Percentiles rank a stretch among this genome's conserved stretches.
These are phyloP conservation scores for Oehlia diaphana DNA, from an alignment of 192 early-diverging fungal genomes.

Conservation along the genomic window DNA sequence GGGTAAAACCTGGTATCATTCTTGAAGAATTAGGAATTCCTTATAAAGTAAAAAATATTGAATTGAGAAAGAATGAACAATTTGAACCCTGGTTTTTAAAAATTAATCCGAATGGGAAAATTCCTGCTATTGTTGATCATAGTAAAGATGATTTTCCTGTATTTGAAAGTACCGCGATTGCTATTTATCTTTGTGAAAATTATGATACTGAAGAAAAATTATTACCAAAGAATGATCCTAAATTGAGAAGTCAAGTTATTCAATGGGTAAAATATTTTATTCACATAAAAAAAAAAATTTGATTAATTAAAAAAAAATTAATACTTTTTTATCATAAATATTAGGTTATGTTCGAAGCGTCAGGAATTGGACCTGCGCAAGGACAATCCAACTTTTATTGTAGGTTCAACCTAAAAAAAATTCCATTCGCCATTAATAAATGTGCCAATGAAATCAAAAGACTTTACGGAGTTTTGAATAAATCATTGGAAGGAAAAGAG, in stretches of 20 bases:
- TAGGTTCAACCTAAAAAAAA: conserved; percentile 42
- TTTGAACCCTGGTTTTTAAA: too few species aligned
- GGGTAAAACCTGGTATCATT: too few species aligned
- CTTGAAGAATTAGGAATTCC: too few species aligned
- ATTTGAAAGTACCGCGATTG: conserved; percentile 61
- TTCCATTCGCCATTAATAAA: conserved; percentile 50
- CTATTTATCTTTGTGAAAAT: conserved; percentile 35
- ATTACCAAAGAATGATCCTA: conserved; percentile 42
- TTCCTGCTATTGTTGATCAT: conserved; percentile 56
- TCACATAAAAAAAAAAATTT: not conserved
- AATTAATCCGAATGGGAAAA: conserved; percentile 54
- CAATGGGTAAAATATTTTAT: conserved; percentile 39
- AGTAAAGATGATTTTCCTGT: conserved; percentile 43
- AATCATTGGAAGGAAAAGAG: conserved; percentile 30
- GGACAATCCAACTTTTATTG: conserved; percentile 38
- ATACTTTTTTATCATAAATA: too few species aligned
- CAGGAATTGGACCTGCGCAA: conserved; percentile 42
- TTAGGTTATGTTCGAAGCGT: conserved; percentile 48
- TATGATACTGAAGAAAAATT: conserved; percentile 3
- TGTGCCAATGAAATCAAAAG: conserved; percentile 35
- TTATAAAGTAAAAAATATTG: too few species aligned
- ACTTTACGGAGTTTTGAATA: conserved; percentile 44
- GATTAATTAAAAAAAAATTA: too few species aligned
- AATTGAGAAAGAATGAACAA: too few species aligned
- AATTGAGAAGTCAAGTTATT: conserved; percentile 41